These are phyloP conservation scores for Daldinia vernicosa DNA, from an alignment of 495 filamentous ascomycete species.

Conservation along the genomic window DNA sequence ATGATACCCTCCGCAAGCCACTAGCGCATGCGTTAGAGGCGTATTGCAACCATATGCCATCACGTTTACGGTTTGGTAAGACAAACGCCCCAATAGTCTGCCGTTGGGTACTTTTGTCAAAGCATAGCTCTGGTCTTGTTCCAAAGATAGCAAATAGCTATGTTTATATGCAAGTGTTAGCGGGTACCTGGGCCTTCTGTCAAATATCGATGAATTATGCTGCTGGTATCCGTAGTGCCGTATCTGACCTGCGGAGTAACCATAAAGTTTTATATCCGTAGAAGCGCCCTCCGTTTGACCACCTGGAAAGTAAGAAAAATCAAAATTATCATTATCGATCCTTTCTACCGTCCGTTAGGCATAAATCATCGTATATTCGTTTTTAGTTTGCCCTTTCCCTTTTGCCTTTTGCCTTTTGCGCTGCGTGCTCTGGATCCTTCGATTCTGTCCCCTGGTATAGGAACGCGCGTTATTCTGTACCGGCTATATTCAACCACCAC, in stretches of 20 bases:
- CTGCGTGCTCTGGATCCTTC: constrained; percentile 30
- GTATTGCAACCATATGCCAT: constrained; percentile 1
- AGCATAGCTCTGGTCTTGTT: constrained; percentile 3
- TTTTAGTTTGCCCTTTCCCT: too few relatives aligned
- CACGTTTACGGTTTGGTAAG: constrained; percentile 26
- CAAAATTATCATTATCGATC: constrained; percentile 4
- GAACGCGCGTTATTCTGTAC: constrained; percentile 42
- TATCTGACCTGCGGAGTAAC: constrained; percentile 22
- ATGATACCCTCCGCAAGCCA: constrained; percentile 7
- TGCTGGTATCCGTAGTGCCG: constrained; percentile 29
- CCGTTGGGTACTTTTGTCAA: background rate
- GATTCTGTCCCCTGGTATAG: constrained; percentile 24
- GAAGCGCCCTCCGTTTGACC: constrained; percentile 29
- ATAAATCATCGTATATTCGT: background rate
- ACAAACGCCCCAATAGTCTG: background rate
- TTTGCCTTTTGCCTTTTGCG: background rate
- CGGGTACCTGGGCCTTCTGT: constrained; percentile 3
- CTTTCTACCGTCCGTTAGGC: constrained; percentile 11
- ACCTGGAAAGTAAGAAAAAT: constrained; percentile 4
- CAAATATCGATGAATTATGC: constrained; percentile 8
- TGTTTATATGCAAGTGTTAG: constrained; percentile 7
- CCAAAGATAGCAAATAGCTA: background rate
- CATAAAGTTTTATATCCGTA: constrained; percentile 25
- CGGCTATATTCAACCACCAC: constrained; percentile 42
- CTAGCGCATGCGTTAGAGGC: constrained; percentile 16